These are phyloP conservation scores for Backusella tarrabulga DNA, from an alignment of 192 early-diverging fungal genomes.

Conservation along the genomic window DNA sequence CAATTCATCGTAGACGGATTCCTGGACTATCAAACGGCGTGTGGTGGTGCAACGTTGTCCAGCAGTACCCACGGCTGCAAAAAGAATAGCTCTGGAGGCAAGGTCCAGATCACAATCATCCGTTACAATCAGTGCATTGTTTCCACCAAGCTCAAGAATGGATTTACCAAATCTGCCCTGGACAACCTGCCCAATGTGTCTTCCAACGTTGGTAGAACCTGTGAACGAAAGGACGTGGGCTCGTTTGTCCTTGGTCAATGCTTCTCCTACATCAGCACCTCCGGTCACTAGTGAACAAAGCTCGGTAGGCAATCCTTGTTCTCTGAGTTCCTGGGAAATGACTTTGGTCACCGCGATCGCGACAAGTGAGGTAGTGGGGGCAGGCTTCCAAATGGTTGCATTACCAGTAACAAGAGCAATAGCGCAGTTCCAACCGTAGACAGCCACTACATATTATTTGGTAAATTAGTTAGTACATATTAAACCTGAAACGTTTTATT, in stretches of 20 bases:
- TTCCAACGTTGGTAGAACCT: conserved; percentile 78
- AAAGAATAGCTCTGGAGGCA: conserved; percentile 81
- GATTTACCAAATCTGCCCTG: conserved; percentile 86
- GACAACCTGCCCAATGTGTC: conserved; percentile 75
- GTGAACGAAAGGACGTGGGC: conserved; percentile 89
- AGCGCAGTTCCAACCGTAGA: conserved; percentile 94
- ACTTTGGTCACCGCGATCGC: conserved; percentile 90
- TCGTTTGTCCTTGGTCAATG: conserved; percentile 67
- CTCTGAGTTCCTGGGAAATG: conserved; percentile 75
- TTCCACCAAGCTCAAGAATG: conserved; percentile 91
- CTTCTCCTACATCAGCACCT: conserved; percentile 80
- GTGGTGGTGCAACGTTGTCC: conserved; percentile 96
- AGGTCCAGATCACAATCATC: conserved; percentile 90
- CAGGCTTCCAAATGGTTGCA: conserved; percentile 88
- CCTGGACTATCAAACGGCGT: conserved; percentile 86
- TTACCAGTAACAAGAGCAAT: conserved; percentile 89
- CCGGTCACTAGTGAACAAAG: conserved; percentile 84
- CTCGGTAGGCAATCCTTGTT: conserved; percentile 78
- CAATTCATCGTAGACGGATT: conserved; percentile 83
- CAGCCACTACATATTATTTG: conserved; percentile 49
- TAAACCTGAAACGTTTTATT: conserved; percentile 38
- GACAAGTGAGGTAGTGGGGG: conserved; percentile 73
- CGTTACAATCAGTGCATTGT: conserved; percentile 94
- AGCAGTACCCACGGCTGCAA: conserved; percentile 95
- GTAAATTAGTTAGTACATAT: not conserved